A percentile compares a stretch with the other conserved stretches of the same genome.
These are phyloP conservation scores for Lolium rigidum DNA, from an alignment of 176 grass and related monocot genomes.

Conservation along the genomic window DNA sequence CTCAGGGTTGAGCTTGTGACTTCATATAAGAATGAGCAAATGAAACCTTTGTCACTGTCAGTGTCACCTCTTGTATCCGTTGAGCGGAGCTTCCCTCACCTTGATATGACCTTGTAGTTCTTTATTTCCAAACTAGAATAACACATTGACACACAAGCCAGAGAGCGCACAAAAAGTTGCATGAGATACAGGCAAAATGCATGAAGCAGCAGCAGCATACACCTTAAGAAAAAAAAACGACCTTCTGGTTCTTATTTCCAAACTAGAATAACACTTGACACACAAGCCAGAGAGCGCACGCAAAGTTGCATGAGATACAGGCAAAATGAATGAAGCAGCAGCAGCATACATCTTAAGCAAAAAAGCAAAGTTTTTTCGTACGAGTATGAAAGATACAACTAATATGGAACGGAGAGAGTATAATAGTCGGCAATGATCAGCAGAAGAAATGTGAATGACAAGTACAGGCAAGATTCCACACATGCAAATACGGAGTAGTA, in stretches of 20 bases:
- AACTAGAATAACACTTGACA: background rate
- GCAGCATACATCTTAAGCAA: background rate
- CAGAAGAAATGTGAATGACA: background rate
- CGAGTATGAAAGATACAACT: background rate
- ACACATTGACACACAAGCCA: background rate
- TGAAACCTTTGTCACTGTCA: background rate
- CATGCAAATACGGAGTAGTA: background rate
- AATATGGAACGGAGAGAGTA: no score
- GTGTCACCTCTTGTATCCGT: background rate
- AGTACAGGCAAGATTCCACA: conserved; percentile 21
- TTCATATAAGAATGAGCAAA: background rate
- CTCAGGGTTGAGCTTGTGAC: no score
- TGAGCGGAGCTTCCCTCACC: background rate
- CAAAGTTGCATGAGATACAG: background rate
- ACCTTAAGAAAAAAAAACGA: background rate
- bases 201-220: background rate
- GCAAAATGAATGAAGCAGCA: background rate
- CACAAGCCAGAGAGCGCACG: background rate
- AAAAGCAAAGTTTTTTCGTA: conserved; percentile 2
- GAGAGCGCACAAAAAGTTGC: background rate
- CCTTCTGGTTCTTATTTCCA: background rate
- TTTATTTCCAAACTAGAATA: background rate
- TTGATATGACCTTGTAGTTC: background rate
- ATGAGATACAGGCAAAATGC: background rate
- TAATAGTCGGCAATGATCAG: background rate